A percentile compares a stretch with the other conserved stretches of the same genome.
Evolutionary conservation across 805 yeast species (phyloP).

Genomic region (Lipomyces lipofer): DNA sequence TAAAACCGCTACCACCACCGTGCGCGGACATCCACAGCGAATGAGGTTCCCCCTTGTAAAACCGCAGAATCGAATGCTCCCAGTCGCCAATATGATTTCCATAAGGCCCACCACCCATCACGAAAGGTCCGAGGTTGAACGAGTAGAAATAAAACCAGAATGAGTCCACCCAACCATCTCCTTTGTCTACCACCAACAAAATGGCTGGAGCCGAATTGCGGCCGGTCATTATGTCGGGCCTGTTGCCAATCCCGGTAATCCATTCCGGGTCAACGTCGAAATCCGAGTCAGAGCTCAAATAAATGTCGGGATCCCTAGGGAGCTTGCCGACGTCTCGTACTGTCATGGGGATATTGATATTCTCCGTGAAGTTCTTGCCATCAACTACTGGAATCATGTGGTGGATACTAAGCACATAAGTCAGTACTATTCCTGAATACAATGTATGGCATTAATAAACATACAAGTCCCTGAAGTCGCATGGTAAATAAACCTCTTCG

Average conservation of each 20-base stretch:
- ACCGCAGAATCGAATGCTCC: slow-evolving; percentile 92
- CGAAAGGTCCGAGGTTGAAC: slow-evolving; percentile 92
- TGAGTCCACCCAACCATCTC: slow-evolving; percentile 92
- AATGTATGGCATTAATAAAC: slow-evolving; percentile 52
- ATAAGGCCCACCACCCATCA: slow-evolving; percentile 96
- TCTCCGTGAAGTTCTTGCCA: slow-evolving; percentile 37
- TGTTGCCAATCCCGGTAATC: slow-evolving; percentile 71
- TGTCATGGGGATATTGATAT: slow-evolving; percentile 32
- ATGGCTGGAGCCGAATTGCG: slow-evolving; percentile 79
- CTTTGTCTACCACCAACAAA: slow-evolving; percentile 83
- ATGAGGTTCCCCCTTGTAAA: slow-evolving; percentile 74
- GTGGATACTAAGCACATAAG: slow-evolving; percentile 34
- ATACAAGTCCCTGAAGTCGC: slow-evolving; percentile 64
- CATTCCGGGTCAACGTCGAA: slow-evolving; percentile 75
- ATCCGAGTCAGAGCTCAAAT: slow-evolving; percentile 66
- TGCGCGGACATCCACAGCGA: slow-evolving; percentile 97
- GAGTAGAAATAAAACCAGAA: slow-evolving; percentile 96
- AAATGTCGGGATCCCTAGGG: slow-evolving; percentile 45
- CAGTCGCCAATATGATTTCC: slow-evolving; percentile 98
- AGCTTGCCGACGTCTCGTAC: slow-evolving; percentile 39
- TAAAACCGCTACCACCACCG: slow-evolving; percentile 93
- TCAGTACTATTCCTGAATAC: slow-evolving; percentile 51
- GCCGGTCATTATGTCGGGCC: slow-evolving; percentile 73
- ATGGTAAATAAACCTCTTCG: slow-evolving; percentile 84
- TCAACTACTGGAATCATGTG: slow-evolving; percentile 34